Evolutionary conservation across 169 alveolate species (phyloP), one percentile per base, ranked within the genome.

Genomic region (Plasmodium cynomolgi): DNA sequence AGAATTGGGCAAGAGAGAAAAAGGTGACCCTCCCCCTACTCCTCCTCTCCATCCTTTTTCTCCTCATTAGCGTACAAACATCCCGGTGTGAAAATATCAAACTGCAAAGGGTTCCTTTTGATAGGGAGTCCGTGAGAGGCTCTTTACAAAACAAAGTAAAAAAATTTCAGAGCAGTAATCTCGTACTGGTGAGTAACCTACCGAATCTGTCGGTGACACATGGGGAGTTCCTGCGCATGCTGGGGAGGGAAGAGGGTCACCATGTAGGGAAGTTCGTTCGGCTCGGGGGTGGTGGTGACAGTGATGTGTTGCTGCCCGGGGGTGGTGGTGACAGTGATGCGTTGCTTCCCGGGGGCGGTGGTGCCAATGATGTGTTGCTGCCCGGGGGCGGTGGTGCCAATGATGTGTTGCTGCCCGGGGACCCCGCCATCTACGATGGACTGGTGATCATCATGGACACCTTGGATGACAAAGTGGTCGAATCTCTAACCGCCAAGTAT

Each of bases 141-240:
- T n/a, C 4, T n/a, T 31, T 91, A 71, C 47, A 82, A 91, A 91
- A 91, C 58, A 91, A 37, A 50, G 34, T 91, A 17, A 47, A 91
- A 37, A 71, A 91, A 72, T 91, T n/a, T 58, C 6, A 29, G 17
- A 72, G 75, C 20, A 75, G 84, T 44, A 81, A 91, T 26, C 15
- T 91, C 41, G 33, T 91, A 29, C 26, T 91, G 26, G 84, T 91
- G 62, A 91, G 92, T 1, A 73, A 91, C 84, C 72, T 91, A 54
- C 50, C 23, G 11, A 47, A 91, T 71, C 13, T 81, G 34, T 72
- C 54, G 9, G 33, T 33, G 20, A 73, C 83, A 5, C 79, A 91
- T 20, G 58, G 11, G 3, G 62, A 29, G 3, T 91, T 91, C 81
- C 29, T 91, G 58, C 74, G 29, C 4, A 15, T 82, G 41, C 75